These are phyloP conservation scores for Melampsora larici-populina DNA, from an alignment of 1,284 basidiomycete genomes.

Conservation along the genomic window DNA sequence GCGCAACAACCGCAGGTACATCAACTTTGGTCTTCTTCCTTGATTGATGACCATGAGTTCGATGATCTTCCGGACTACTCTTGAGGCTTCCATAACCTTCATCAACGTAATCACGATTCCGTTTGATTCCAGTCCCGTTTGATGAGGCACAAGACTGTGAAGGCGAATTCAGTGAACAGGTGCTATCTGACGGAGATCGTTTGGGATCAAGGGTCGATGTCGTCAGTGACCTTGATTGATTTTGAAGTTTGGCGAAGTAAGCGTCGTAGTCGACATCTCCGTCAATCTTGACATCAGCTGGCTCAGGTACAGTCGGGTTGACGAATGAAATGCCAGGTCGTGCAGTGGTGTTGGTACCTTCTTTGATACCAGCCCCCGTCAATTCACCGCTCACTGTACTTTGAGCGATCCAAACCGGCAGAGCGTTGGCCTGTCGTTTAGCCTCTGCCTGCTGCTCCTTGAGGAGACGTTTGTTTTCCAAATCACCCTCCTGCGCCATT, in stretches of 20 bases:
- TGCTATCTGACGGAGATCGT: slow-evolving; percentile 23
- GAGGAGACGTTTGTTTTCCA: slow-evolving; percentile 30
- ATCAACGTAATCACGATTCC: slow-evolving; percentile 1
- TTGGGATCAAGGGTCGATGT: slow-evolving; percentile 29
- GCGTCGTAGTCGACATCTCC: slow-evolving; percentile 38
- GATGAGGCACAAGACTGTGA: slow-evolving; percentile 7
- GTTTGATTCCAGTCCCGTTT: slow-evolving; percentile 7
- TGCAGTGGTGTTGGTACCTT: slow-evolving; percentile 1
- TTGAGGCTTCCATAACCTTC: neutral
- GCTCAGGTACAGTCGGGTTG: slow-evolving; percentile 24
- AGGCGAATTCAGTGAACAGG: neutral
- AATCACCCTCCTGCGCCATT: slow-evolving; percentile 37
- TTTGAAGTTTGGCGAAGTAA: slow-evolving; percentile 39
- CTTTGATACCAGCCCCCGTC: slow-evolving; percentile 34
- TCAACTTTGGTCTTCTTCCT: slow-evolving; percentile 13
- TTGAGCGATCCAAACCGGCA: slow-evolving; percentile 42
- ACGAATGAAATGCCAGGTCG: slow-evolving; percentile 26
- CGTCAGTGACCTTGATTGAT: neutral
- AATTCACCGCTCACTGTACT: slow-evolving; percentile 41
- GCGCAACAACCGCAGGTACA: neutral
- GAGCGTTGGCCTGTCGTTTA: slow-evolving; percentile 41
- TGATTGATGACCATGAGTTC: neutral
- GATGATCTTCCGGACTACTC: neutral
- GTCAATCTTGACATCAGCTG: slow-evolving; percentile 1
- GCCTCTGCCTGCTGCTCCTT: slow-evolving; percentile 39